Base-by-base conservation (phyloP, 345 rosid species). In the Erodium maritimum region DNA sequence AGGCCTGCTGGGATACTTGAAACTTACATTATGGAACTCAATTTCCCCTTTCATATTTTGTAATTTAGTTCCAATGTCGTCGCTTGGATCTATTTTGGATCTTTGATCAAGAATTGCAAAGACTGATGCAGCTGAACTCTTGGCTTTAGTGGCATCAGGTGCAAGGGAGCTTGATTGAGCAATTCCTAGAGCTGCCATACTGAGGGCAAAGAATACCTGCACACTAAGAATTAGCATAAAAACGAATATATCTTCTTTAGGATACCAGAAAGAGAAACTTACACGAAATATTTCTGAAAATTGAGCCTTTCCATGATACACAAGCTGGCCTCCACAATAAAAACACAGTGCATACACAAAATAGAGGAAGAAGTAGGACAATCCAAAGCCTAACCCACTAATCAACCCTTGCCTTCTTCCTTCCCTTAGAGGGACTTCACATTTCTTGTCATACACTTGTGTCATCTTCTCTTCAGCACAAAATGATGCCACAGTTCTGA, bases 1-100 rank as follows among this genome's bases (percentile, higher is more conserved):
- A 22, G 77, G 77, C 58, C 82, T 69, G 16, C 58, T 51, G 25
- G 77, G 82, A 65, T 69, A 75, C 58, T 23, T 69, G 56, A 78
- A 72, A 17, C 70, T 62, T 2, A 74, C 51, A 57, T 62, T 77
- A 0, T 55, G 64, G 54, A 78, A 59, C 34, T 67, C 66, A 58
- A 74, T 58, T 12, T 71, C 57, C 34, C 79, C 79, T 5, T 54
- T 64, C 29, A 78, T 67, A 18, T 60, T 50, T 11, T 52, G 54
- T 12, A 67, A 19, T 5, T n/a, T 69, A 23, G 1, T 64, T 58
- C 79, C 79, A 5, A 53, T 19, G 42, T 59, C 29, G 19, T 69
- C 62, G 17, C 69, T 61, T 0, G 75, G 55, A 23, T 74, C 73
- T 20, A 69, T 71, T 64, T 64, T 69, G 0, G 75, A 78, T 52